phyloP scores from a whole-genome alignment of 2,329 filamentous ascomycete species.

The Pseudopyricularia javanii region DNA sequence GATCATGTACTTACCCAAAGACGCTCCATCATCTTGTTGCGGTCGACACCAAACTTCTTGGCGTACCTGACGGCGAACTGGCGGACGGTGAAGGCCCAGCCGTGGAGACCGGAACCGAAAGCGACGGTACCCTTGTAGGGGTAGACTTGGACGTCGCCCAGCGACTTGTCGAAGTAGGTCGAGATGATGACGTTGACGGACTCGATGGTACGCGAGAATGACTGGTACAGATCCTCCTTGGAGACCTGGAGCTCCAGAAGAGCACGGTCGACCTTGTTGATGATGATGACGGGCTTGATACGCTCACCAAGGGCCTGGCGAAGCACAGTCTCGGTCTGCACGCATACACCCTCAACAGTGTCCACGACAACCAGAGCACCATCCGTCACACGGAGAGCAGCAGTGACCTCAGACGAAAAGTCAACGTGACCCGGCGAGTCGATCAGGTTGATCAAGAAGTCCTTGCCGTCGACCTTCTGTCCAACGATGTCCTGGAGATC shows the following conservation, averaged over 20 bases:
- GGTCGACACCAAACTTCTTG: conserved; percentile 99
- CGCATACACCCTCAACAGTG: conserved; percentile 98
- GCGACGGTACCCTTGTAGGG: conserved; percentile 95
- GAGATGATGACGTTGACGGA: conserved; percentile 99
- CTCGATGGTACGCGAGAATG: conserved; percentile 98
- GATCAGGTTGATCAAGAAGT: conserved; percentile 99
- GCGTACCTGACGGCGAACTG: conserved; percentile 93
- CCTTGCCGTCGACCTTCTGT: conserved; percentile 77
- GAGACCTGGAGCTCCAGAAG: conserved; percentile 96
- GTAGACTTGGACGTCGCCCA: conserved; percentile 98
- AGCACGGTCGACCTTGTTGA: conserved; percentile 99
- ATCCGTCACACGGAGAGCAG: conserved; percentile 98
- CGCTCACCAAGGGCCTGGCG: conserved; percentile 98
- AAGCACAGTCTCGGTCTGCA: conserved; percentile 99
- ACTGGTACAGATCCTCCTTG: conserved; percentile 99
- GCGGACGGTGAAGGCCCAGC: conserved; percentile 98
- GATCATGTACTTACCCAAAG: conserved; percentile 62
- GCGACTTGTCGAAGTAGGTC: conserved; percentile 93
- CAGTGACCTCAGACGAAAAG: conserved; percentile 99
- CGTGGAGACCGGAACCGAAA: conserved; percentile 99
- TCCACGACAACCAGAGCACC: conserved; percentile 99
- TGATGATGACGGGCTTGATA: conserved; percentile 98
- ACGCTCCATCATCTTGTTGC: conserved; percentile 99
- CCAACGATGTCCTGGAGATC: conserved; percentile 91
- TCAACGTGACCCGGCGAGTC: conserved; percentile 99